Evolutionary conservation across 768 basidiomycete genomes (phyloP), one percentile per base, ranked within the genome.

Genomic region (Leccinum arenicola): DNA sequence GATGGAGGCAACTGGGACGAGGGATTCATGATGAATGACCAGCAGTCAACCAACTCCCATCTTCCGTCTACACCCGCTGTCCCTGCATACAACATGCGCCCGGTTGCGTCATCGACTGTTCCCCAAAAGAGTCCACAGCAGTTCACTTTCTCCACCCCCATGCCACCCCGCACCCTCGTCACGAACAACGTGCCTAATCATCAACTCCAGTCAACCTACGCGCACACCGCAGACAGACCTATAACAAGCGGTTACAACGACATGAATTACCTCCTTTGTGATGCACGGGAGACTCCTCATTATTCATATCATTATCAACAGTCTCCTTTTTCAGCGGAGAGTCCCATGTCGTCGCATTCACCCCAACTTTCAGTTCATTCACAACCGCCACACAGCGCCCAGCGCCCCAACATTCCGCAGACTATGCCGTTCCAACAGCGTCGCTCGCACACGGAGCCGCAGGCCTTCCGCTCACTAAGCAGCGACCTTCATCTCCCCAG

Each of bases 361-460:
- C 77, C 79, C 43, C 71, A 78, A 51, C 69, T 75, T 29, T 65
- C 78, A 33, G 71, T 74, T 19, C 74, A 76, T 64, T 62, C 75
- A 31, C 71, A 75, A 47, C 63, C 70, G 35, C 61, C 70, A 54
- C 73, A 68, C 56, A 64, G 59, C 40, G 69, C 78, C 38, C 70
- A 71, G 53, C 77, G 78, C 53, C 66, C 74, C 31, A 70, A 70
- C 43, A 72, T 79, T 35, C 77, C 77, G 7, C 79, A 83, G 55
- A 68, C 80, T 45, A 63, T 81, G 57, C 73, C 82, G 14, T 87
- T 81, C 67, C 77, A 79, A 43, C 84, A 83, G 63, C 79, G 85
- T 60, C 80, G 86, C 53, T 77, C 84, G 40, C 74, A 82, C 53
- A 83, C 82, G 31, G 86, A 86, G 50, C 78, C 84, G 23, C 83